These are phyloP conservation scores for Sideroxylon spinosum DNA, from an alignment of 179 eudicot species.

Conservation along the genomic window DNA sequence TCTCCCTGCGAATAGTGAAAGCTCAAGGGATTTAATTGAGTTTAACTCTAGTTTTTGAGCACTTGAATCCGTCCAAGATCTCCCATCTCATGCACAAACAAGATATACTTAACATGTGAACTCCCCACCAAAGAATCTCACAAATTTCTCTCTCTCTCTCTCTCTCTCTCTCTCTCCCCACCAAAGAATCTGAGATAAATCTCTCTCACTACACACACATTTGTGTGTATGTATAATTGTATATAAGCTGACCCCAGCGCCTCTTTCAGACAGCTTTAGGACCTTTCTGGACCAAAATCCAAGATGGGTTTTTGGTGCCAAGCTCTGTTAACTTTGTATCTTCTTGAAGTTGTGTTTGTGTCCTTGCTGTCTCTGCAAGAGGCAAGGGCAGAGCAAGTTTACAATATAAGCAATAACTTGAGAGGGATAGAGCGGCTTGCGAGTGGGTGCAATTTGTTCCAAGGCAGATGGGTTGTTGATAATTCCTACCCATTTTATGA, in stretches of 20 bases:
- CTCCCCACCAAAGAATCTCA: too few relatives aligned
- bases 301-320: conserved; percentile 22
- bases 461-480: conserved; percentile 69
- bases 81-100: background rate
- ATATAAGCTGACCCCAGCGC: too few relatives aligned
- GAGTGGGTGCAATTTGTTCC: conserved; percentile 48
- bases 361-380: background rate
- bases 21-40: too few relatives aligned
- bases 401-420: conserved; percentile 6
- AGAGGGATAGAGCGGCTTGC: conserved; percentile 17
- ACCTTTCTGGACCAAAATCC: conserved; percentile 12
- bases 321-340: background rate
- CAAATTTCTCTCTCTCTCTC: too few relatives aligned
- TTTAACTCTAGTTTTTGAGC: background rate
- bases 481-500: conserved; percentile 60
- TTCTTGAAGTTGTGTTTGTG: conserved; percentile 18
- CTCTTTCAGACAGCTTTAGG: too few relatives aligned
- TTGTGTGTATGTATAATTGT: too few relatives aligned
- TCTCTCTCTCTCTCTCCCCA: too few relatives aligned
- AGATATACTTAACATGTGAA: too few relatives aligned
- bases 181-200: too few relatives aligned
- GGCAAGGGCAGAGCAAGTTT: conserved; percentile 7
- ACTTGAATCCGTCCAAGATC: background rate
- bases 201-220: too few relatives aligned
- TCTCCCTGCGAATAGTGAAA: too few relatives aligned